These are phyloP conservation scores for Cercospora janseana DNA, from an alignment of 2,329 filamentous ascomycete genomes.

Conservation along the genomic window DNA sequence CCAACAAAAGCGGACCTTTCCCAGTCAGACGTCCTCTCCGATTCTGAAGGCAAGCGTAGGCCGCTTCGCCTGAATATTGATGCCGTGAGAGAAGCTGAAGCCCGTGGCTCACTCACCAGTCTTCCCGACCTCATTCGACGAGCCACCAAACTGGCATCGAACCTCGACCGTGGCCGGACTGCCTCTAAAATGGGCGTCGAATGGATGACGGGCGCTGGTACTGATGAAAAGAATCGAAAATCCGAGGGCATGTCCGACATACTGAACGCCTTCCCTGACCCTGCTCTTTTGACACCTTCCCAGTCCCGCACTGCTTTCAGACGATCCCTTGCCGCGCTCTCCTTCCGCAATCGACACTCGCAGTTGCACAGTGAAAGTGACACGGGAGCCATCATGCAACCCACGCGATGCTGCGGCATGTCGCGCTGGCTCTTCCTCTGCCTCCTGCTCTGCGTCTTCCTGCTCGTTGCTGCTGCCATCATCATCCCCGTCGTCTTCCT, in stretches of 20 bases:
- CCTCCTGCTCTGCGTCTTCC: constrained; percentile 62
- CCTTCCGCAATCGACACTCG: constrained; percentile 24
- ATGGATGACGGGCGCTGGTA: constrained; percentile 44
- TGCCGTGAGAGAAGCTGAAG: constrained; percentile 75
- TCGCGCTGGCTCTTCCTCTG: constrained; percentile 75
- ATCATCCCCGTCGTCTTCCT: constrained; percentile 71
- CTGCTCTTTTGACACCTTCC: constrained; percentile 43
- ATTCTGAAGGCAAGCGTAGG: constrained; percentile 44
- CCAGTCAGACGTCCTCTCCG: constrained; percentile 40
- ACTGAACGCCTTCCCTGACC: constrained; percentile 63
- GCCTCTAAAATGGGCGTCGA: constrained; percentile 57
- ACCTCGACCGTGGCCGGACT: constrained; percentile 78
- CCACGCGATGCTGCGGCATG: constrained; percentile 76
- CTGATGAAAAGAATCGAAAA: constrained; percentile 35
- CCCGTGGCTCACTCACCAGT: constrained; percentile 85
- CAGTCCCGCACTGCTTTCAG: constrained; percentile 22
- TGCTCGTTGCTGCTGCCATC: constrained; percentile 76
- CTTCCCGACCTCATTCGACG: constrained; percentile 85
- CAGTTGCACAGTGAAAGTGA: constrained; percentile 35
- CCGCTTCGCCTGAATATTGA: constrained; percentile 80
- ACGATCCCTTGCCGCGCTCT: constrained; percentile 10
- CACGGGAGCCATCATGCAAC: constrained; percentile 24
- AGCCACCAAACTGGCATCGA: constrained; percentile 80
- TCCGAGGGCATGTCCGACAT: constrained; percentile 62
- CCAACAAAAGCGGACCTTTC: too few species aligned